These are phyloP conservation scores for Cucurbita moschata DNA, from an alignment of 306 rosid genomes.

Conservation along the genomic window DNA sequence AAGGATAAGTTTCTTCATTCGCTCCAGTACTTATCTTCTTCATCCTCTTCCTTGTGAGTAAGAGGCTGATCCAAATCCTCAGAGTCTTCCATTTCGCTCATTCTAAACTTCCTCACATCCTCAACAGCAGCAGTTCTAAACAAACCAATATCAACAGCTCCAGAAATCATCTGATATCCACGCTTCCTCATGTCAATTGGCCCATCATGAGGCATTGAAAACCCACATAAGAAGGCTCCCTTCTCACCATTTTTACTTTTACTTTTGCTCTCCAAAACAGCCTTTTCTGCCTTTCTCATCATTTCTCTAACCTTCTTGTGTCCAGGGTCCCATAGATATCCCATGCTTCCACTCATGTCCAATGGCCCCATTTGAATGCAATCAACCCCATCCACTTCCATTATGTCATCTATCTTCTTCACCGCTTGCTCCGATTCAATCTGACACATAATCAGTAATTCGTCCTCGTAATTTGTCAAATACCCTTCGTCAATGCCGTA, in stretches of 20 bases:
- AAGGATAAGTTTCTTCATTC: constrained; percentile 17
- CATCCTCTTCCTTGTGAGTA: constrained; percentile 16
- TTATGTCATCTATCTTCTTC: constrained; percentile 25
- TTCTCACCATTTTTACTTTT: constrained; percentile 5
- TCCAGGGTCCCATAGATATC: constrained; percentile 61
- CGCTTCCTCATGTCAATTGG: constrained; percentile 37
- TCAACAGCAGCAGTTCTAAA: constrained; percentile 46
- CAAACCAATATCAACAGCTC: constrained; percentile 47
- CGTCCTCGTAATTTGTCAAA: constrained; percentile 41
- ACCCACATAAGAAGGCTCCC: constrained; percentile 42
- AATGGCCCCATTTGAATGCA: constrained; percentile 76
- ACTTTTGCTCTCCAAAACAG: constrained; percentile 24
- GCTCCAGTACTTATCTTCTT: constrained; percentile 68
- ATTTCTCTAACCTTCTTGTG: constrained; percentile 46
- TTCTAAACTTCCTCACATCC: constrained; percentile 47
- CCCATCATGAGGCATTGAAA: constrained; percentile 43
- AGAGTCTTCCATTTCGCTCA: constrained; percentile 15
- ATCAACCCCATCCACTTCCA: constrained; percentile 65
- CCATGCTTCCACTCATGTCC: constrained; percentile 79
- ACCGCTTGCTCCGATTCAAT: constrained; percentile 47
- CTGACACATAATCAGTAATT: constrained; percentile 58
- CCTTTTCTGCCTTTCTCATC: constrained; percentile 45
- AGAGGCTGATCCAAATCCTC: constrained; percentile 23
- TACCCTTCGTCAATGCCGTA: constrained; percentile 74
- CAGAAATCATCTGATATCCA: constrained; percentile 59